A percentile compares a stretch with the other conserved stretches of the same genome.
phyloP scores from a whole-genome alignment of 192 early-diverging fungal genomes.

The Backusella tarrabulga region DNA sequence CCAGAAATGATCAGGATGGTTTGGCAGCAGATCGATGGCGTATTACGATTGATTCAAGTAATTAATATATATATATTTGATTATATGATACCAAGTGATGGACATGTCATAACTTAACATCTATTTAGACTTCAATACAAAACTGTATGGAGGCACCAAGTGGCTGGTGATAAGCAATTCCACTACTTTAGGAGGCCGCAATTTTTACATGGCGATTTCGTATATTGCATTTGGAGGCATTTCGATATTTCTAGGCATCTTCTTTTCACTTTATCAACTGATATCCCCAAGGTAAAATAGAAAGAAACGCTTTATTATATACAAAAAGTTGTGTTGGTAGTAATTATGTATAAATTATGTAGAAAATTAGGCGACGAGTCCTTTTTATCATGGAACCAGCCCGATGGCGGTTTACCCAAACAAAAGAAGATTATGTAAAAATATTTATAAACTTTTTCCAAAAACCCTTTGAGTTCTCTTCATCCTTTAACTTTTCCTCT shows the following conservation, averaged over 20 bases:
- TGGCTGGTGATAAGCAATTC: constrained; percentile 88
- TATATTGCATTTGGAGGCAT: constrained; percentile 87
- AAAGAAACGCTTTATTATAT: background rate
- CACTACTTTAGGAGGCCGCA: constrained; percentile 90
- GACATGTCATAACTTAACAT: too few relatives aligned
- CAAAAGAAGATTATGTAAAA: constrained; percentile 22
- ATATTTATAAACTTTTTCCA: constrained; percentile 11
- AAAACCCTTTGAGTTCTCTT: background rate
- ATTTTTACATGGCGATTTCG: constrained; percentile 89
- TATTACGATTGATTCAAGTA: constrained; percentile 72
- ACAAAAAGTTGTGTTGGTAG: background rate
- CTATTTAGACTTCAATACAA: constrained; percentile 66
- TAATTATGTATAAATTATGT: background rate
- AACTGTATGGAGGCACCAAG: constrained; percentile 88
- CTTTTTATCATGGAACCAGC: constrained; percentile 93
- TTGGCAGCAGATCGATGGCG: constrained; percentile 68
- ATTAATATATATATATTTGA: constrained; percentile 6
- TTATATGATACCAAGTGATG: too few relatives aligned
- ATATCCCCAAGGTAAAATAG: constrained; percentile 73
- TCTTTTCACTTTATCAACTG: constrained; percentile 84
- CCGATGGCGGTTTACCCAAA: constrained; percentile 16
- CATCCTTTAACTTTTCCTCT: background rate
- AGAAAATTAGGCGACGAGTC: constrained; percentile 91
- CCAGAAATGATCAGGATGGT: constrained; percentile 57
- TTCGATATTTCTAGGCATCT: constrained; percentile 80